Evolutionary conservation across 805 yeast genomes (phyloP), one percentile per base, ranked within the genome.

Genomic region (Metschnikowia shivogae): DNA sequence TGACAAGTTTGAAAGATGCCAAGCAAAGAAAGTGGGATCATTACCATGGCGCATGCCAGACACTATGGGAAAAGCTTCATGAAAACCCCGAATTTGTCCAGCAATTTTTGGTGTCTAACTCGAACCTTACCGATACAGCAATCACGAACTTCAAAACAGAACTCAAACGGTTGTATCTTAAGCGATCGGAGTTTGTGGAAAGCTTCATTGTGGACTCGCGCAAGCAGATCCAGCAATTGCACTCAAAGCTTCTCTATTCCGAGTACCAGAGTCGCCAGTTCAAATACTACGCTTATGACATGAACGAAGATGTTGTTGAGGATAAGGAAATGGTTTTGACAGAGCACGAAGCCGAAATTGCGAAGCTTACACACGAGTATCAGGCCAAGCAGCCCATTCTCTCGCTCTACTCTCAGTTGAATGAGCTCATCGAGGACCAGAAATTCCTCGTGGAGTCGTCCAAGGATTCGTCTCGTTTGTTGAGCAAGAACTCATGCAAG

Each of bases 381-480:
- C 72, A 72, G 19, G 61, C 71, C 4, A 73, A 81, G 48, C 74
- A 74, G 49, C 81, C 83, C 0, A 68, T 88, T 6, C 63, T 89
- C 34, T 65, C 69, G 10, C 62, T 77, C n/a, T 77, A 85, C 27
- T 71, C 76, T 4, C 77, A 76, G 36, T 74, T 86, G 50, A 68
- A 77, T 36, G 74, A 72, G 2, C 62, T 89, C 22, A 61, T 81
- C 34, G 63, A 69, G 11, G 95, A 88, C 52, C 85, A 84, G 48
- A 52, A 61, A 1, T 77, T 77, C 38, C 72, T 93, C 32, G 83
- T 75, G 31, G 84, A 80, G 49, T 80, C 93, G 4, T 76, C 85
- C 1, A 83, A 80, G 56, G 93, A 92, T 60, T 82, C 97, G 0
- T 81, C 92, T 0, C 74, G 98, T 49, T 71, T 90, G 35, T 63